These are phyloP conservation scores for Bigelowiella natans DNA, from an alignment of 78 protist genomes.

Conservation along the genomic window DNA sequence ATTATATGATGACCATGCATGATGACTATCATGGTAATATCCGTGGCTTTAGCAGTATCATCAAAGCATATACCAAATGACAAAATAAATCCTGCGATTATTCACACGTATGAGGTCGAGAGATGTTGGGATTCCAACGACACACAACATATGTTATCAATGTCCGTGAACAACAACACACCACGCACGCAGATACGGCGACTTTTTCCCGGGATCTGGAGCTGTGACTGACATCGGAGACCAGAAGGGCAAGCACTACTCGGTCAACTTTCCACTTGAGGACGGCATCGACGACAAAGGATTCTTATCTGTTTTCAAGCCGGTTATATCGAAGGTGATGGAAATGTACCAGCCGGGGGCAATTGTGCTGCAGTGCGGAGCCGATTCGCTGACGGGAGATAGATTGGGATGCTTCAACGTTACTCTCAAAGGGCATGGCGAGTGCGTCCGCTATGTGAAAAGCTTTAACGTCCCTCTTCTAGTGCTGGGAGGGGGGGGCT, in stretches of 20 bases:
- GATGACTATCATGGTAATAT: too few relatives aligned
- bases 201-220: conserved; percentile 95
- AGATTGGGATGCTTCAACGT: conserved; percentile 92
- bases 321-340: conserved; percentile 51
- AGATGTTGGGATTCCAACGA: too few relatives aligned
- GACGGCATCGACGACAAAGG: conserved; percentile 89
- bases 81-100: too few relatives aligned
- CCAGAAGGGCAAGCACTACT: conserved; percentile 63
- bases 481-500: conserved; percentile 98
- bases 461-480: conserved; percentile 70
- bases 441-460: conserved; percentile 39
- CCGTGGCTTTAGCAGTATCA: too few relatives aligned
- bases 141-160: too few relatives aligned
- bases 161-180: too few relatives aligned
- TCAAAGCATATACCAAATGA: too few relatives aligned
- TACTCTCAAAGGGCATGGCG: conserved; percentile 40
- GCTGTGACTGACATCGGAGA: conserved; percentile 72
- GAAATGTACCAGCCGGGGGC: conserved; percentile 71
- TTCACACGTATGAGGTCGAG: too few relatives aligned
- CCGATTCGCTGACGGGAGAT: conserved; percentile 62
- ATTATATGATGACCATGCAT: too few relatives aligned
- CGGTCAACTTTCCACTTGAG: conserved; percentile 86
- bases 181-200: too few relatives aligned
- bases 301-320: conserved; percentile 4
- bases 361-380: conserved; percentile 95